Evolutionary conservation across 1,284 basidiomycete species (phyloP).

Genomic region (Stygiomarasmius scandens): DNA sequence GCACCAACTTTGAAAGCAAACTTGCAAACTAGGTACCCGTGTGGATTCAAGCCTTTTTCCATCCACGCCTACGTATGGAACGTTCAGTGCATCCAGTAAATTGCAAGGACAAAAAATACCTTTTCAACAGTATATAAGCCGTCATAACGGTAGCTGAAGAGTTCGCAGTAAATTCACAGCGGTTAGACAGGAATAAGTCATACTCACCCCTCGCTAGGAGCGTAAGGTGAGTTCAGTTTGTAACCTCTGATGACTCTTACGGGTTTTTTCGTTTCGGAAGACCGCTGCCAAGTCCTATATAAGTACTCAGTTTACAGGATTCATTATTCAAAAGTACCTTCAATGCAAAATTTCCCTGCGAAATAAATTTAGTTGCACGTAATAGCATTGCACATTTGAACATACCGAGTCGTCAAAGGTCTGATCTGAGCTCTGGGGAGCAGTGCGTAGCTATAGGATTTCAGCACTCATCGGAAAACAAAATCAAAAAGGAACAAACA

Average conservation of each 20-base stretch:
- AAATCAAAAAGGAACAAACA: constrained; percentile 40
- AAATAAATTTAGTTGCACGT: constrained; percentile 5
- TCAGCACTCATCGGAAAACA: constrained; percentile 2
- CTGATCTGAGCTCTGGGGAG: constrained; percentile 80
- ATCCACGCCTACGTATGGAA: constrained; percentile 61
- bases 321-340: constrained; percentile 46
- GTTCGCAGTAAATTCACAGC: constrained; percentile 5
- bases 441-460: constrained; percentile 70
- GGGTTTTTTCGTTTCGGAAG: constrained; percentile 72
- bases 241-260: constrained; percentile 80
- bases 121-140: constrained; percentile 80
- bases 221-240: constrained; percentile 71
- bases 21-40: constrained; percentile 77
- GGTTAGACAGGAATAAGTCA: neutral
- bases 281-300: constrained; percentile 45
- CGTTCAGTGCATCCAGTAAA: neutral
- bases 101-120: constrained; percentile 35
- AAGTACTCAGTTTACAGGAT: too few species aligned
- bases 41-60: constrained; percentile 63
- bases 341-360: constrained; percentile 64
- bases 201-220: constrained; percentile 71
- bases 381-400: constrained; percentile 3
- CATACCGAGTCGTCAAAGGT: constrained; percentile 65
- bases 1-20: constrained; percentile 69
- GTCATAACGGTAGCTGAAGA: constrained; percentile 78